Conservation (phyloP, 176 grass and related monocot species). For the Carex scoparia region DNA sequence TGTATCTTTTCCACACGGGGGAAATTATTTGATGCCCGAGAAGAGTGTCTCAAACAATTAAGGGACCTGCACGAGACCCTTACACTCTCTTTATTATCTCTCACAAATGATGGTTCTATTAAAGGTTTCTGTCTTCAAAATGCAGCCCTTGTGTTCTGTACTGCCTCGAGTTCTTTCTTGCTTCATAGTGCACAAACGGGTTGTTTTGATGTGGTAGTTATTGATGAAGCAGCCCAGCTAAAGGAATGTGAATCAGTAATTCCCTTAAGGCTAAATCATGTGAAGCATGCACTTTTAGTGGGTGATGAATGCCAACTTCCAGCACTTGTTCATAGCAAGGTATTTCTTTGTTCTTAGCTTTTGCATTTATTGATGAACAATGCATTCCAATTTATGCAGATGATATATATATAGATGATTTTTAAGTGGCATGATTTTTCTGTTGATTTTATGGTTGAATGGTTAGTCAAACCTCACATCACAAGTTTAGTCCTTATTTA, state of each 20-base stretch:
- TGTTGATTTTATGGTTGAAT: not conserved
- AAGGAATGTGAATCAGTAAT: slow-evolving; percentile 75
- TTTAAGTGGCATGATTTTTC: not conserved
- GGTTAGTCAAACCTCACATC: not conserved
- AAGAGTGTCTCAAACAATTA: slow-evolving; percentile 37
- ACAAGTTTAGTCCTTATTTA: not conserved
- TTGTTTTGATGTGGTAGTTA: slow-evolving; percentile 58
- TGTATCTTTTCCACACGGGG: slow-evolving; percentile 18
- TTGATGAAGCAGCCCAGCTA: slow-evolving; percentile 77
- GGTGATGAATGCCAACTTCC: slow-evolving; percentile 75
- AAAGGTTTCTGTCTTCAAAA: slow-evolving; percentile 51
- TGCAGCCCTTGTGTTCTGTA: slow-evolving; percentile 73
- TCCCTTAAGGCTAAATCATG: slow-evolving; percentile 39
- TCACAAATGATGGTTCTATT: slow-evolving; percentile 24
- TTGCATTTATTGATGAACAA: not conserved
- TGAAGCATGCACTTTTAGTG: slow-evolving; percentile 70
- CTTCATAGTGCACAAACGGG: slow-evolving; percentile 41
- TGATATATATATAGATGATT: not conserved
- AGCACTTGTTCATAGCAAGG: slow-evolving; percentile 61
- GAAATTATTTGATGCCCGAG: slow-evolving; percentile 33
- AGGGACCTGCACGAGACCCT: slow-evolving; percentile 32
- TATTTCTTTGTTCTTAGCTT: slow-evolving; percentile 9
- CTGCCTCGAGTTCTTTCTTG: slow-evolving; percentile 54
- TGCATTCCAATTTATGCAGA: not conserved
- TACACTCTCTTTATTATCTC: slow-evolving; percentile 15